phyloP scores from a whole-genome alignment of 768 basidiomycete genomes.

The Gelatoporia subvermispora region DNA sequence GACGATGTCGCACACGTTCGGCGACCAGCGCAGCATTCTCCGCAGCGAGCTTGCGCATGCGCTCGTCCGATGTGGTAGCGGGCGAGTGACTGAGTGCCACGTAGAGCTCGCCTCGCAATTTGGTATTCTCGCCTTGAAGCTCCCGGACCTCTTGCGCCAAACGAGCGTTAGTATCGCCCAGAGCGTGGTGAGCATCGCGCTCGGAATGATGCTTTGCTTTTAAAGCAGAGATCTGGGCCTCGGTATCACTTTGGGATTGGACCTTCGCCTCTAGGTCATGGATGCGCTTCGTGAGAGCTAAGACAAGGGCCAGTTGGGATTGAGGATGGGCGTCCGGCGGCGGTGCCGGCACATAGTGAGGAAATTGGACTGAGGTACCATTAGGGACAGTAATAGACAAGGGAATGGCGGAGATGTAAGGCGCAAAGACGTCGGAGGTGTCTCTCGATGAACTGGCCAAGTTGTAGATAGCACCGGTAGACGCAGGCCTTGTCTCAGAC shows the following conservation, averaged over 20 bases:
- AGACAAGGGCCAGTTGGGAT: constrained; percentile 1
- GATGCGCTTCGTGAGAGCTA: constrained; percentile 10
- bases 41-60: constrained; percentile 1
- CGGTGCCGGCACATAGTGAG: too few species aligned
- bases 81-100: not conserved
- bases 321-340: not conserved
- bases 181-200: constrained; percentile 6
- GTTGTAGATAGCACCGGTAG: constrained; percentile 8
- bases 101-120: constrained; percentile 7
- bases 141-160: constrained; percentile 2
- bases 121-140: constrained; percentile 7
- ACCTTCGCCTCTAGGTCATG: constrained; percentile 11
- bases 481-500: constrained; percentile 9
- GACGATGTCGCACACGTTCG: constrained; percentile 11
- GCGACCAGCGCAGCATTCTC: constrained; percentile 11
- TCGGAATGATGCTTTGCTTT: constrained; percentile 5
- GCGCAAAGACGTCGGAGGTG: constrained; percentile 1
- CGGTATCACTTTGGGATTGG: not conserved
- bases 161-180: constrained; percentile 1
- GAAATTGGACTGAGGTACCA: too few species aligned
- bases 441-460: not conserved
- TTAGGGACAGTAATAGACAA: not conserved
- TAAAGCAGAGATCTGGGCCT: constrained; percentile 1
- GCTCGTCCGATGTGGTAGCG: not conserved
- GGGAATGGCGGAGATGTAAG: constrained; percentile 5